Base-by-base conservation (phyloP, 1,284 basidiomycete genomes). In the Papiliotrema nemorosa region DNA sequence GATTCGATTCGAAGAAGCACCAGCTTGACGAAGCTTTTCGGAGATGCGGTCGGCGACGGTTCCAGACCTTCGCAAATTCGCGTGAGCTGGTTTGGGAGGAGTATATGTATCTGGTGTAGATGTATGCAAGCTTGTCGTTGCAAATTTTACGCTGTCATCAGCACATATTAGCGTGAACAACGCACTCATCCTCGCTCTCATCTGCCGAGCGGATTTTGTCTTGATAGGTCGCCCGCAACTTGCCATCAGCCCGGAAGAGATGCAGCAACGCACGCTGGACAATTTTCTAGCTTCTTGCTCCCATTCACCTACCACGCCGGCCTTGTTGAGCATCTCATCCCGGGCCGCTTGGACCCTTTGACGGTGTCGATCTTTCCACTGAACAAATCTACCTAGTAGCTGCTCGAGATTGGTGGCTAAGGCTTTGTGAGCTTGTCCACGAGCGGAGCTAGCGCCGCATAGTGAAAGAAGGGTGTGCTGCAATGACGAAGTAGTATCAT, bases 121-220 rank as follows among this genome's bases (percentile, higher is more conserved):
- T 78, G 44, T 18, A 27, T 47, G 27, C 5, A 38, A 22, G 16
- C 45, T 34, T 12, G 57, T 53, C 0, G 62, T 55, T 4, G 88
- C 87, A 63, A 92, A 92, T 66, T 88, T 88, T 42, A 82, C 87
- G 69, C 89, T 88, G 52, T 10, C 20, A 2, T 36, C 37, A 40
- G 18, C 50, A 34, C 27, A 47, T 21, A 42, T 24, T 12, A 35
- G 12, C 2, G 22, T 21, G 5, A 5, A 22, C 4, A 3, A 77
- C 86, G 66, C 73, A 92, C 89, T 92, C 89, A 69, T 93, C 90
- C 66, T 90, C 89, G 25, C 86, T 84, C 67, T 93, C 90, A 59
- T 93, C 90, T 3, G 89, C 89, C 33, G 81, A 80, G 46, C 87
- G 81, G 0, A 81, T 84, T 73, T 90, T 92, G 27, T 78, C 74